Conservation (phyloP, 352 stramenopile species). For the Blastocystis sp. region DNA sequence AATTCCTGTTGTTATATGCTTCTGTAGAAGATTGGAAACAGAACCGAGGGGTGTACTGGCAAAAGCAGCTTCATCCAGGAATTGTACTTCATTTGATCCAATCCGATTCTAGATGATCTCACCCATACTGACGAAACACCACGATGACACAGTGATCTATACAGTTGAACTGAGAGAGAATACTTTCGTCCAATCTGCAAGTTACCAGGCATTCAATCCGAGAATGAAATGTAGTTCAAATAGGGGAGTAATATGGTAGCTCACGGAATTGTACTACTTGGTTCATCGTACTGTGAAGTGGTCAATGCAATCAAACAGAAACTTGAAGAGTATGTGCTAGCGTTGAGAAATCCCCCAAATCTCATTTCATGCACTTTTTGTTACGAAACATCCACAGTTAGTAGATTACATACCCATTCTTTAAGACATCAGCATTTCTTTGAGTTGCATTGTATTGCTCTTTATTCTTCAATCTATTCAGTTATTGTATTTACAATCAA, state of each 20-base stretch:
- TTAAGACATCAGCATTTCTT: no score
- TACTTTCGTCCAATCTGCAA: neutral
- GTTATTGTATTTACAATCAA: no score
- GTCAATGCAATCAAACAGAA: neutral
- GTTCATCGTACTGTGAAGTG: neutral
- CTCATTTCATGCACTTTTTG: no score
- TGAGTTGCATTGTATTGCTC: no score
- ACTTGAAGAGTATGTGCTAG: neutral
- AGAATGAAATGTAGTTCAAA: neutral
- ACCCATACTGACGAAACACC: neutral
- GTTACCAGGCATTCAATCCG: neutral
- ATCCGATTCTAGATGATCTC: neutral
- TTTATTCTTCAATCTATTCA: no score
- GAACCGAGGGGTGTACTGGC: slow-evolving; percentile 5
- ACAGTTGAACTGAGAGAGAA: neutral
- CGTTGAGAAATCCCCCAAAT: no score
- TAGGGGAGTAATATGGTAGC: neutral
- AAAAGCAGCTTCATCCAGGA: neutral
- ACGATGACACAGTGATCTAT: neutral
- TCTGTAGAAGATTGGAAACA: slow-evolving; percentile 20
- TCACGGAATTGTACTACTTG: neutral
- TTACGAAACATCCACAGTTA: no score
- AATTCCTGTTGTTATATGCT: neutral
- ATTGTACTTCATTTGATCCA: neutral
- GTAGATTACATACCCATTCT: no score